A percentile compares a stretch with the other conserved stretches of the same genome.
Evolutionary conservation across 768 basidiomycete genomes (phyloP).

Genomic region (Leucocoprinus sp.): DNA sequence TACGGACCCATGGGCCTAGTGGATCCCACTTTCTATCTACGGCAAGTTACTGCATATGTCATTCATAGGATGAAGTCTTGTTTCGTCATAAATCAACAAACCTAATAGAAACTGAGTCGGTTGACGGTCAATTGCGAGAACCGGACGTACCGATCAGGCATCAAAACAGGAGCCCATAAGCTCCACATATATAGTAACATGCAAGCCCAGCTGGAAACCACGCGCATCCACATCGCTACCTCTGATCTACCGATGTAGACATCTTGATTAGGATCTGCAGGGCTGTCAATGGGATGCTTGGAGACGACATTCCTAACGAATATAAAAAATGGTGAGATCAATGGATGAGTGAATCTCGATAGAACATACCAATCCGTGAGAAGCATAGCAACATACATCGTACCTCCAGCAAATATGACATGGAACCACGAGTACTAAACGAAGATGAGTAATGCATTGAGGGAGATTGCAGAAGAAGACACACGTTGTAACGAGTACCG

Average conservation of each 20-base stretch:
- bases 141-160: slow-evolving; percentile 83
- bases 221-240: slow-evolving; percentile 98
- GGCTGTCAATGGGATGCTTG: slow-evolving; percentile 37
- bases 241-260: slow-evolving; percentile 94
- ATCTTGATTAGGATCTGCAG: slow-evolving; percentile 47
- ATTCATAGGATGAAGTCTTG: too few relatives aligned
- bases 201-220: slow-evolving; percentile 94
- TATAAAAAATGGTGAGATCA: not conserved
- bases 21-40: too few relatives aligned
- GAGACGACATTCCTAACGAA: slow-evolving; percentile 63
- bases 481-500: slow-evolving; percentile 90
- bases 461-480: slow-evolving; percentile 17
- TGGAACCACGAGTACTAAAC: slow-evolving; percentile 99
- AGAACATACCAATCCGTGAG: slow-evolving; percentile 86
- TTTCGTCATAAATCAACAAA: too few relatives aligned
- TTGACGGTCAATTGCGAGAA: too few relatives aligned
- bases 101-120: too few relatives aligned
- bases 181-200: slow-evolving; percentile 83
- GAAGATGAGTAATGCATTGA: too few relatives aligned
- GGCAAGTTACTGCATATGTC: too few relatives aligned
- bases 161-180: slow-evolving; percentile 73
- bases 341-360: not conserved
- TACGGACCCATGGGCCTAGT: too few relatives aligned
- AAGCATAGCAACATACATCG: slow-evolving; percentile 98
- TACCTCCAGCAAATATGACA: slow-evolving; percentile 88